These are phyloP conservation scores for Leccinum disarticulatum DNA, from an alignment of 768 basidiomycete genomes.

Conservation along the genomic window DNA sequence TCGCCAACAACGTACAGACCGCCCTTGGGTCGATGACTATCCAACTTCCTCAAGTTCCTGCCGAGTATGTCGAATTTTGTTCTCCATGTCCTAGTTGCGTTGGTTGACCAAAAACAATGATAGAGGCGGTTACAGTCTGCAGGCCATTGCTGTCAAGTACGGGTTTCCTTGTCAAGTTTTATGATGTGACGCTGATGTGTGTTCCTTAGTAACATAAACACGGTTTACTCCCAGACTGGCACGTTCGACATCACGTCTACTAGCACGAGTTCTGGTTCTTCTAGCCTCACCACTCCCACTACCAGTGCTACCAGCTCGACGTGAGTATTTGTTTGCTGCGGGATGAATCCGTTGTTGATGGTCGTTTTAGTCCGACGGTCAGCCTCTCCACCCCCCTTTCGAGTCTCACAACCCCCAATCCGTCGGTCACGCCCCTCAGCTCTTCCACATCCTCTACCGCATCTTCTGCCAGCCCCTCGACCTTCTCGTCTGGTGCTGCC, in stretches of 20 bases:
- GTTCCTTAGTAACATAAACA: constrained; percentile 41
- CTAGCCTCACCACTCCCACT: not conserved
- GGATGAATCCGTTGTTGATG: not conserved
- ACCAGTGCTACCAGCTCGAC: constrained; percentile 8
- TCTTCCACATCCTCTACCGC: constrained; percentile 5
- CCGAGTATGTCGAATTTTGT: constrained; percentile 34
- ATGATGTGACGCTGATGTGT: not conserved
- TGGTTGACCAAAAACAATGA: not conserved
- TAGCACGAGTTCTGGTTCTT: not conserved
- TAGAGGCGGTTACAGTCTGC: constrained; percentile 50
- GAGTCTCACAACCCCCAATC: constrained; percentile 14
- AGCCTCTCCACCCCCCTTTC: not conserved
- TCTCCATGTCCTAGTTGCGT: not conserved
- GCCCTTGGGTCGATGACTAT: constrained; percentile 35
- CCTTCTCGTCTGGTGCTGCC: constrained; percentile 26
- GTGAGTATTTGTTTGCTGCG: constrained; percentile 4
- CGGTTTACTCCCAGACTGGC: constrained; percentile 40
- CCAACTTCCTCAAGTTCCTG: constrained; percentile 46
- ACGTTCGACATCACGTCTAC: constrained; percentile 41
- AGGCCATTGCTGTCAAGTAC: constrained; percentile 45
- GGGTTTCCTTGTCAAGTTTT: not conserved
- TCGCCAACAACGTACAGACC: constrained; percentile 54
- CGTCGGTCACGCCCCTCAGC: not conserved
- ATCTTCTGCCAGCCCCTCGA: constrained; percentile 24
- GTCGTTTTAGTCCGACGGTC: not conserved